Percentiles rank a stretch among this genome's conserved stretches.
Evolutionary conservation across 2,329 filamentous ascomycete species (phyloP).

Genomic region (Fusarium veterinarium): DNA sequence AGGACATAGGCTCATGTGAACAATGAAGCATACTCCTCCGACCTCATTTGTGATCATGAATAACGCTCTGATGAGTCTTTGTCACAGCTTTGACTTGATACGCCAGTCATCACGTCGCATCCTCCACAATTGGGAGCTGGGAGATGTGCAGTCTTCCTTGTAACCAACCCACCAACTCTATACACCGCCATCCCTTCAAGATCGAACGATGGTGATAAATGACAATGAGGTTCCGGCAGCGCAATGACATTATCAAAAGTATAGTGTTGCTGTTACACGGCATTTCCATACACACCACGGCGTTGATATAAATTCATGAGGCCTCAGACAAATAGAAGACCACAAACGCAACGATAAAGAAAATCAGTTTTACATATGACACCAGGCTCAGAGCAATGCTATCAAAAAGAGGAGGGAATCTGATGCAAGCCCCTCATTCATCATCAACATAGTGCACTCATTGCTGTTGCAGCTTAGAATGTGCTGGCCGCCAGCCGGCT

Average conservation of each 20-base stretch:
- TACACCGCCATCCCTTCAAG: conserved; percentile 31
- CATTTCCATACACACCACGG: conserved; percentile 27
- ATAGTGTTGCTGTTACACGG: background rate
- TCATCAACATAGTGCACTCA: conserved; percentile 30
- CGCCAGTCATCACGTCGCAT: conserved; percentile 6
- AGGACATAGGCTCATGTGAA: conserved; percentile 10
- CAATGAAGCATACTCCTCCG: background rate
- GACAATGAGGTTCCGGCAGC: conserved; percentile 5
- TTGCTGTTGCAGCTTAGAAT: conserved; percentile 66
- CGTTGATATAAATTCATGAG: conserved; percentile 4
- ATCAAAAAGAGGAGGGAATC: conserved; percentile 37
- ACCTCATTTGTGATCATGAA: background rate
- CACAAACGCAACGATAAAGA: conserved; percentile 12
- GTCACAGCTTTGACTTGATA: background rate
- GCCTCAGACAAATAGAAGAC: conserved; percentile 9
- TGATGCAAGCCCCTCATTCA: conserved; percentile 28
- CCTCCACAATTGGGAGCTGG: background rate
- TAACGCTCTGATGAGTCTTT: background rate
- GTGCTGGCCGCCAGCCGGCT: conserved; percentile 94
- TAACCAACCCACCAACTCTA: background rate
- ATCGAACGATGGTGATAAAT: conserved; percentile 31
- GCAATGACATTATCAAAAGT: conserved; percentile 10
- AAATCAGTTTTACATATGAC: conserved; percentile 40
- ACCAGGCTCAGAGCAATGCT: conserved; percentile 42
- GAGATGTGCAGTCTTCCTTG: background rate